Percentiles rank a stretch among this genome's conserved stretches.
Conservation (phyloP, 495 filamentous ascomycete genomes). For the Cudoniella acicularis region DNA sequence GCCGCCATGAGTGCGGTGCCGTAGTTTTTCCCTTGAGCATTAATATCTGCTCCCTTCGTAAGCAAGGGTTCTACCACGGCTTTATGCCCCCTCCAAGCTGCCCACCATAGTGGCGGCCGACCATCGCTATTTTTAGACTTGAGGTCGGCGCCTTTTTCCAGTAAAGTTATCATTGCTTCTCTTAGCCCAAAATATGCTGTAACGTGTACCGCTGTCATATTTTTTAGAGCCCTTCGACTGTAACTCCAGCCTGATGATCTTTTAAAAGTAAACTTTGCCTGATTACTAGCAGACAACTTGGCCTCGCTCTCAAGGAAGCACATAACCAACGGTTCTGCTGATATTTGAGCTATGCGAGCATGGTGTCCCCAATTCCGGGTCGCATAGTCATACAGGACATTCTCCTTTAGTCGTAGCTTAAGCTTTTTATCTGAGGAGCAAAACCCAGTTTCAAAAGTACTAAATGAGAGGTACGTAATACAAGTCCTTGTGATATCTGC, state of each 20-base stretch:
- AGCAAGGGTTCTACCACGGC: too few species aligned
- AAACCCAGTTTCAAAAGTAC: too few species aligned
- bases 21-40: too few species aligned
- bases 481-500: conserved; percentile 36
- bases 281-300: conserved; percentile 19
- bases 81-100: conserved; percentile 33
- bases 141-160: background rate
- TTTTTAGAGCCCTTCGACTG: too few species aligned
- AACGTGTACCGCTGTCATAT: conserved; percentile 25
- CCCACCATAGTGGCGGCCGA: conserved; percentile 20
- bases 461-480: too few species aligned
- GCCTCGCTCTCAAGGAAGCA: conserved; percentile 19
- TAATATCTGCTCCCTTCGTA: too few species aligned
- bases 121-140: background rate
- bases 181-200: conserved; percentile 22
- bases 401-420: too few species aligned
- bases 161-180: background rate
- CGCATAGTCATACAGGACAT: conserved; percentile 13
- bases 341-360: conserved; percentile 24
- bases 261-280: conserved; percentile 11
- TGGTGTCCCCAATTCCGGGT: conserved; percentile 34
- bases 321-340: background rate
- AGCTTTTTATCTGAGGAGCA: too few species aligned
- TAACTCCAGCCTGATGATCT: too few species aligned
- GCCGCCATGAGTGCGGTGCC: too few species aligned